Conservation (phyloP, 2,329 filamentous ascomycete genomes). For the Geosmithia morbida region DNA sequence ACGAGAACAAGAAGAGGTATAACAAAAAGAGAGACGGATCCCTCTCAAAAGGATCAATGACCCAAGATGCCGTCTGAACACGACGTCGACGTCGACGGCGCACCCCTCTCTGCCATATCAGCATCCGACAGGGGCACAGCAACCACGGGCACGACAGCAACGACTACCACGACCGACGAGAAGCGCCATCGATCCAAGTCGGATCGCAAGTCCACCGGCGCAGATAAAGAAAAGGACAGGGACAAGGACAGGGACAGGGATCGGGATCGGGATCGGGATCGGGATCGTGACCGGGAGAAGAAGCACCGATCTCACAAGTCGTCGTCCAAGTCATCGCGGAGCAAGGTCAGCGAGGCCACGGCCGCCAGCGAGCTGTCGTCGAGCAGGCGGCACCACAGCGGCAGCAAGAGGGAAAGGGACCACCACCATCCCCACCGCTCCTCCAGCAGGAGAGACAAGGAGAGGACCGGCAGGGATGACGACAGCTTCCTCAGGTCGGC, state of each 20-base stretch:
- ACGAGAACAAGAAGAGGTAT: not conserved
- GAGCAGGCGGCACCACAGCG: conserved; percentile 15
- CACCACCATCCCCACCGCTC: not conserved
- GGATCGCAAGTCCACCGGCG: conserved; percentile 17
- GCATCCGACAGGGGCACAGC: not conserved
- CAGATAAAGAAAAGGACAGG: conserved; percentile 15
- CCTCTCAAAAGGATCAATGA: not conserved
- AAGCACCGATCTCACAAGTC: conserved; percentile 13
- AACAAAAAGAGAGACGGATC: too few species aligned
- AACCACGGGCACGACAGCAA: conserved; percentile 5
- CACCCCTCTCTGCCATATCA: not conserved
- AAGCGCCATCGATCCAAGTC: conserved; percentile 23
- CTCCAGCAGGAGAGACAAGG: conserved; percentile 5
- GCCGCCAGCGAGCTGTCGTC: conserved; percentile 25
- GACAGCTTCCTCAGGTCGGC: conserved; percentile 17
- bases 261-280: conserved; percentile 14
- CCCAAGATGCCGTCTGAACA: conserved; percentile 23
- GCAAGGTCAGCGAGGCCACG: conserved; percentile 17
- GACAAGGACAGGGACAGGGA: conserved; percentile 15
- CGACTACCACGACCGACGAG: conserved; percentile 14
- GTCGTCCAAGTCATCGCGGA: conserved; percentile 23
- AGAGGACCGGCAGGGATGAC: conserved; percentile 10
- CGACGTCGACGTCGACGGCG: conserved; percentile 20
- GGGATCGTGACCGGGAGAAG: conserved; percentile 12
- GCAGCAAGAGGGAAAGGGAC: conserved; percentile 6